These are phyloP conservation scores for Puccinia polysora DNA, from an alignment of 1,284 basidiomycete genomes.

Conservation along the genomic window DNA sequence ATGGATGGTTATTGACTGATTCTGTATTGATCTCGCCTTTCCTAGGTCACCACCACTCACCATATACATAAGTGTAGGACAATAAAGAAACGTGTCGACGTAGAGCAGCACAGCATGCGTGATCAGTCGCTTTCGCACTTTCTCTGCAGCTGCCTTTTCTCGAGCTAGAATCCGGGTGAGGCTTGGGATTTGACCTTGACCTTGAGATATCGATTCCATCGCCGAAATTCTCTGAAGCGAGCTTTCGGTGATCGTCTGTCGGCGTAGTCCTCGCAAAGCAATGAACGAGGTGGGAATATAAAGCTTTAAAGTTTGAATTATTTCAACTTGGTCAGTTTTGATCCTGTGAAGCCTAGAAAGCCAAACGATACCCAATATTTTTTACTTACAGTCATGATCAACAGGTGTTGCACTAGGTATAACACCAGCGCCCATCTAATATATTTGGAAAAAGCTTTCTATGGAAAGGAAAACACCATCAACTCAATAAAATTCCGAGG, in stretches of 20 bases:
- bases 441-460: not conserved
- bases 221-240: not conserved
- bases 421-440: not conserved
- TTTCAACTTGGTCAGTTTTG: not conserved
- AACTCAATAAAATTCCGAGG: not conserved
- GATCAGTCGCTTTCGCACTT: not conserved
- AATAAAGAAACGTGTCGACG: not conserved
- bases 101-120: not conserved
- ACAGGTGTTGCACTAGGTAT: not conserved
- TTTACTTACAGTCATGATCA: not conserved
- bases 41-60: not conserved
- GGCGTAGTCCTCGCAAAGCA: not conserved
- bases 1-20: not conserved
- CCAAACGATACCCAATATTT: not conserved
- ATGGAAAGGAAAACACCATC: not conserved
- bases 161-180: not conserved
- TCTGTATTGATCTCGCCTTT: too few species aligned
- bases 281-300: not conserved
- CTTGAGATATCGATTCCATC: not conserved
- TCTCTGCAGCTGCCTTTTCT: not conserved
- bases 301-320: not conserved
- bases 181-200: not conserved
- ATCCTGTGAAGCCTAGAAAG: not conserved
- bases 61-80: slow-evolving; percentile 6
- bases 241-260: not conserved